Conservation (phyloP, 1,284 basidiomycete genomes). For the Heterobasidion irregulare region DNA sequence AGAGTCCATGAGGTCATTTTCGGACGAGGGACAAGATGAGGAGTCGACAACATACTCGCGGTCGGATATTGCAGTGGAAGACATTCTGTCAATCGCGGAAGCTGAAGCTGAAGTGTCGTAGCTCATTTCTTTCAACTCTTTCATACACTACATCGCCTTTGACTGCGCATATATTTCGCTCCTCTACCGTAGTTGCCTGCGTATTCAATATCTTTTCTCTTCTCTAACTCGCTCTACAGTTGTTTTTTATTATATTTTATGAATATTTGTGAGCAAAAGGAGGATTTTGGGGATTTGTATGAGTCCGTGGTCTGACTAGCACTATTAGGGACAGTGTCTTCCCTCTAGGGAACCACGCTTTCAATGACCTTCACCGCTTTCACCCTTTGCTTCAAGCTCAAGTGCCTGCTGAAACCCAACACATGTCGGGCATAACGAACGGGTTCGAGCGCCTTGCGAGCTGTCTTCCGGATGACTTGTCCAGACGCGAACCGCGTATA, state of each 20-base stretch:
- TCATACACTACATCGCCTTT: not conserved
- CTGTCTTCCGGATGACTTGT: slow-evolving; percentile 2
- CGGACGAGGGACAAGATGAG: slow-evolving; percentile 1
- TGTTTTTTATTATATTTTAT: slow-evolving; percentile 7
- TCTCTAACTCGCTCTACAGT: not conserved
- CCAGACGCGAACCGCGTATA: slow-evolving; percentile 36
- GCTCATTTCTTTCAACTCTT: not conserved
- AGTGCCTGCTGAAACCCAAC: slow-evolving; percentile 34
- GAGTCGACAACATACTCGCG: slow-evolving; percentile 3
- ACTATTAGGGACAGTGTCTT: not conserved
- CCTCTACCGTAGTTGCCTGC: not conserved
- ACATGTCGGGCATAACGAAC: slow-evolving; percentile 30
- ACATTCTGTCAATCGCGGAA: not conserved
- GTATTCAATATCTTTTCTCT: not conserved
- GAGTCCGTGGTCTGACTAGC: no score
- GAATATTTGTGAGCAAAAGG: slow-evolving; percentile 9
- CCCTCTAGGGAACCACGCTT: slow-evolving; percentile 1
- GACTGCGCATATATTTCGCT: not conserved
- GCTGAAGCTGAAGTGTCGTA: not conserved
- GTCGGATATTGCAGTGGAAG: slow-evolving; percentile 6
- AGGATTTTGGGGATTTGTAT: no score
- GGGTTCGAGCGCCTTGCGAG: slow-evolving; percentile 23
- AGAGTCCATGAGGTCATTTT: slow-evolving; percentile 1
- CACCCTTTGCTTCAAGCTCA: slow-evolving; percentile 22
- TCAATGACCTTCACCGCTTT: slow-evolving; percentile 15